phyloP scores from a whole-genome alignment of 1,284 basidiomycete species.

The Cryptococcus maquisensis region DNA sequence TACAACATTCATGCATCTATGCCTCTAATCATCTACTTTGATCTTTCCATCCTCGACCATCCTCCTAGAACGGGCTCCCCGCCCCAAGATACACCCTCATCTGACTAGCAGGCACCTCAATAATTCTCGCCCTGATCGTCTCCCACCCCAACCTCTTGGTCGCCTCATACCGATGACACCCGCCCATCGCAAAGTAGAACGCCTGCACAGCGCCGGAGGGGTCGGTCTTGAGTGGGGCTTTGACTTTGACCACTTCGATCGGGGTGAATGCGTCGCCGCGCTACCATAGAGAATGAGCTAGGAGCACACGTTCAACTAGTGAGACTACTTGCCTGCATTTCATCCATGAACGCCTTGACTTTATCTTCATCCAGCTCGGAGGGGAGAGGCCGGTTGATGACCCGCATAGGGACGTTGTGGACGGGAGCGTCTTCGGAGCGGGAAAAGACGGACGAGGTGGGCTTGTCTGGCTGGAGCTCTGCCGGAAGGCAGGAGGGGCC shows the following conservation, averaged over 20 bases:
- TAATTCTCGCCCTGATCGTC: constrained; percentile 46
- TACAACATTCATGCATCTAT: not conserved
- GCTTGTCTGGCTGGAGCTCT: constrained; percentile 8
- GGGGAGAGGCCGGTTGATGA: constrained; percentile 48
- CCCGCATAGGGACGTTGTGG: constrained; percentile 46
- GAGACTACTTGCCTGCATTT: constrained; percentile 40
- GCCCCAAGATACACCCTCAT: constrained; percentile 48
- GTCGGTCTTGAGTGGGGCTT: constrained; percentile 33
- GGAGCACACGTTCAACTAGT: not conserved
- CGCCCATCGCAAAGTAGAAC: constrained; percentile 50
- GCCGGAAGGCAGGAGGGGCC: constrained; percentile 5
- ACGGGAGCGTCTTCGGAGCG: constrained; percentile 26
- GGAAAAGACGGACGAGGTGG: constrained; percentile 33
- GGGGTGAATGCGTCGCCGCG: constrained; percentile 48
- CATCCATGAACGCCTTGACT: constrained; percentile 47
- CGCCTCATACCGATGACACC: constrained; percentile 51
- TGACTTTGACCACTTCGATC: constrained; percentile 48
- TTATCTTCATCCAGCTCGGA: constrained; percentile 47
- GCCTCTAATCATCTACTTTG: not conserved
- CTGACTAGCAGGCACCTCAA: constrained; percentile 45
- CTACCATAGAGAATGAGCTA: constrained; percentile 14
- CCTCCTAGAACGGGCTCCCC: constrained; percentile 45
- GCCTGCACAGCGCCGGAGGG: constrained; percentile 26
- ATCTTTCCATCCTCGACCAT: not conserved
- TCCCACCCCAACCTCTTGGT: constrained; percentile 43